phyloP scores from a whole-genome alignment of 768 basidiomycete species.

The Pulveroboletus sp. region DNA sequence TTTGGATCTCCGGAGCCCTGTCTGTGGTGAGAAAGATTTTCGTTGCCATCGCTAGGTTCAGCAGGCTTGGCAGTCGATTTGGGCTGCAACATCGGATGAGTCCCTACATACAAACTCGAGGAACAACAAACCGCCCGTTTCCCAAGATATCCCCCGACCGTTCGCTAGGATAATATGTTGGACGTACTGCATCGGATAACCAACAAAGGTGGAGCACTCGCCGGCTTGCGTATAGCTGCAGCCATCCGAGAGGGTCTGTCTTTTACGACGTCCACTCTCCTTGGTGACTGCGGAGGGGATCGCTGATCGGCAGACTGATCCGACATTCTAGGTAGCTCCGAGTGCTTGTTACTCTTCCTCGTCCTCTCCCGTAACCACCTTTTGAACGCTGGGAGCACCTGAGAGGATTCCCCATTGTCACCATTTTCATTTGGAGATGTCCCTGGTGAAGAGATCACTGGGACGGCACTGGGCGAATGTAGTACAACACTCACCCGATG shows the following conservation, averaged over 20 bases:
- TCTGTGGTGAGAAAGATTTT: too few relatives aligned
- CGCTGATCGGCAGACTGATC: not conserved
- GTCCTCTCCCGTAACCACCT: not conserved
- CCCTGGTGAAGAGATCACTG: too few relatives aligned
- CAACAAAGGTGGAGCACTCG: not conserved
- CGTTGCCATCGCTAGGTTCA: too few relatives aligned
- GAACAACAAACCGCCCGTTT: too few relatives aligned
- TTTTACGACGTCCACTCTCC: not conserved
- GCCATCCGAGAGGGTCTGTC: not conserved
- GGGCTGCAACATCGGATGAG: too few relatives aligned
- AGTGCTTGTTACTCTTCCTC: not conserved
- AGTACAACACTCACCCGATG: not conserved
- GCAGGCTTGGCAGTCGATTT: too few relatives aligned
- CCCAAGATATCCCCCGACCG: too few relatives aligned
- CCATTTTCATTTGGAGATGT: not conserved
- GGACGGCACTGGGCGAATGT: not conserved
- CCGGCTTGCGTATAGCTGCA: not conserved
- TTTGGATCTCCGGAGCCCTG: too few relatives aligned
- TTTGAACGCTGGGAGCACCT: not conserved
- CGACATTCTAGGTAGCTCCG: too few relatives aligned
- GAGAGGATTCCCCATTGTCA: not conserved
- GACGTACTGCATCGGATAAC: too few relatives aligned
- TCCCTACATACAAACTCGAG: too few relatives aligned
- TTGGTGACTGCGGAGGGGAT: not conserved
- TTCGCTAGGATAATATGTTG: too few relatives aligned